Evolutionary conservation across 1,139 yeast species (phyloP), one percentile per base, ranked within the genome.

Genomic region (Saccharomyces hybrid): DNA sequence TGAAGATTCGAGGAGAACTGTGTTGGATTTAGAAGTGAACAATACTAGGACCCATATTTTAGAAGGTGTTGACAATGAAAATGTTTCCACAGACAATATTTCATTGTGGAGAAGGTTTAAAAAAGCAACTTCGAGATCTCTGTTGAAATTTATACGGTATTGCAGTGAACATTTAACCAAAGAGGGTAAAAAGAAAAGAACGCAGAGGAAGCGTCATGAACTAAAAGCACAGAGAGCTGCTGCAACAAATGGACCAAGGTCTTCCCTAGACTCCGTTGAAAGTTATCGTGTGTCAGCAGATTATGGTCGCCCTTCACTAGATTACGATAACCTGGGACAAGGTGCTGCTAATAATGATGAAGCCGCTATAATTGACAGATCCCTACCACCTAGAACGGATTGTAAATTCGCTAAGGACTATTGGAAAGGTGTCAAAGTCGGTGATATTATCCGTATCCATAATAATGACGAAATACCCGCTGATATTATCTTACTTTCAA

Each of bases 401-500:
- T 63, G 65, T 49, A 74, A 75, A 54, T 91, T 91, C 73, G 79
- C 78, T 54, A 85, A 82, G 59, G 82, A 83, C 57, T 82, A 77
- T 64, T 93, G 99, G 99, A 93, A 93, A 71, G 88, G 83, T 65
- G 86, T 91, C 47, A 77, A 78, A 55, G 96, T 91, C 29, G 99
- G 99, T 58, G 97, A 91, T 66, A 78, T 90, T 61, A 82, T 93
- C 50, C 81, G 96, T 63, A 78, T 93, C 21, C 81, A 88, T 63
- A 85, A 86, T 58, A 86, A 91, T 68, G 97, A 91, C 69, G 95
- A 89, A 71, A 83, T 93, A 29, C 99, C 99, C 2, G 97, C 97
- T 8, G 99, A 93, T 74, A 71, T 91, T 42, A 78, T 89, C 16
- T 74, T 91, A 31, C 67, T 93, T 48, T 81, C 96, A 2, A 84